Conservation (phyloP, 2,329 filamentous ascomycete species). For the Penicillium glabrum region DNA sequence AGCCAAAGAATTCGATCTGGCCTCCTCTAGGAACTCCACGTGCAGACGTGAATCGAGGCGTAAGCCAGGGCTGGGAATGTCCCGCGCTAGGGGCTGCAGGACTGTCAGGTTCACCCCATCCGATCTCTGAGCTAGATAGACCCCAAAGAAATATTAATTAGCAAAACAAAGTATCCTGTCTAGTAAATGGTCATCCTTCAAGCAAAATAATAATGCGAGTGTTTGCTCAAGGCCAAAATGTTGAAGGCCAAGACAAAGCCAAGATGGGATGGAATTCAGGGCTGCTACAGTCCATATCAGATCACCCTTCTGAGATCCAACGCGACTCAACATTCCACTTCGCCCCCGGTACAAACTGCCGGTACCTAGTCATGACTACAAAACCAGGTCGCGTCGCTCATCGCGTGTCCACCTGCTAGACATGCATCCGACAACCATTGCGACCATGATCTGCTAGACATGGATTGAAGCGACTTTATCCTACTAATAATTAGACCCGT, state of each 20-base stretch:
- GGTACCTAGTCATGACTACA: constrained; percentile 3
- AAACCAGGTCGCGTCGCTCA: constrained; percentile 5
- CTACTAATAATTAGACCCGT: neutral
- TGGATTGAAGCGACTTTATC: neutral
- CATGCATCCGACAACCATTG: constrained; percentile 3
- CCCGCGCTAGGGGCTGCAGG: constrained; percentile 1
- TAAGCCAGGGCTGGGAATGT: constrained; percentile 8
- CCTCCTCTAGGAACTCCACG: constrained; percentile 1
- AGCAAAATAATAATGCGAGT: neutral
- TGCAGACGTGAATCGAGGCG: neutral
- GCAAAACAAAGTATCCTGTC: neutral
- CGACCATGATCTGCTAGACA: constrained; percentile 3
- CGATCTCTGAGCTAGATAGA: neutral
- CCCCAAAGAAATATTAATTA: neutral
- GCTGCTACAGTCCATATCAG: constrained; percentile 13
- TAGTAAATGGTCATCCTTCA: too few species aligned
- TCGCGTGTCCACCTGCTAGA: neutral
- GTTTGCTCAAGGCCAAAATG: neutral
- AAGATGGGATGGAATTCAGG: constrained; percentile 12
- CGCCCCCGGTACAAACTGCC: constrained; percentile 5
- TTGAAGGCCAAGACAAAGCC: neutral
- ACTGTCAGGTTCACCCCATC: neutral
- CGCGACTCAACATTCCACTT: constrained; percentile 18
- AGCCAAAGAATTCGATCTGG: neutral
- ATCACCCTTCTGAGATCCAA: constrained; percentile 8